A percentile compares a stretch with the other conserved stretches of the same genome.
Conservation (phyloP, 768 basidiomycete species). For the Dictyophora rubrovolvata region DNA sequence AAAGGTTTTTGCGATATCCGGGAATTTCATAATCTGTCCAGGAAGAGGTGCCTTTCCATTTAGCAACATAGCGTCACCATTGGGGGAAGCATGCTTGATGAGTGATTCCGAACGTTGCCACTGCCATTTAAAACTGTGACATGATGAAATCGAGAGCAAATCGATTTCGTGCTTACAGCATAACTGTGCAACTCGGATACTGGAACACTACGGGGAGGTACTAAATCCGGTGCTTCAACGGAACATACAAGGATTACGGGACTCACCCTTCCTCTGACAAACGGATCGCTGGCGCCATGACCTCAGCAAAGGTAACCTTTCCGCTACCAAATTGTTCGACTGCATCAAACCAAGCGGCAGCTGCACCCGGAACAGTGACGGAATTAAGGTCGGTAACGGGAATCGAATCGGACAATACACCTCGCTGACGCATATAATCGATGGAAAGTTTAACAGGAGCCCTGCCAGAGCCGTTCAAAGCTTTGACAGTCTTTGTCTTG, state of each 20-base stretch:
- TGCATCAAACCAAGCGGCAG: conserved; percentile 91
- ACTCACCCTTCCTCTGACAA: conserved; percentile 82
- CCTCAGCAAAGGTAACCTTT: conserved; percentile 51
- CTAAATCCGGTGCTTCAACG: neutral
- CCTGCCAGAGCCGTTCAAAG: conserved; percentile 85
- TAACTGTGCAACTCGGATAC: conserved; percentile 74
- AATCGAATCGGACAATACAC: conserved; percentile 58
- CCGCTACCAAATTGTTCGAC: conserved; percentile 76
- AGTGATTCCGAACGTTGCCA: conserved; percentile 53
- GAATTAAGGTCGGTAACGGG: conserved; percentile 76
- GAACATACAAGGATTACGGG: conserved; percentile 13
- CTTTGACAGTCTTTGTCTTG: conserved; percentile 70
- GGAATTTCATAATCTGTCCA: conserved; percentile 74
- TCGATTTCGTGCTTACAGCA: conserved; percentile 29
- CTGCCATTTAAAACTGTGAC: conserved; percentile 15
- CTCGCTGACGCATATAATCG: conserved; percentile 59
- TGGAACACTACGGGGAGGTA: conserved; percentile 48
- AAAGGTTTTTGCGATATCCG: conserved; percentile 79
- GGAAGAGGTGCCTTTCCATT: conserved; percentile 75
- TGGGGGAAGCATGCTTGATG: conserved; percentile 77
- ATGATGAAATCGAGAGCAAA: conserved; percentile 5
- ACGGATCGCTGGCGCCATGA: conserved; percentile 81
- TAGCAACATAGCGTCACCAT: conserved; percentile 77
- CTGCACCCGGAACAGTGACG: conserved; percentile 93
- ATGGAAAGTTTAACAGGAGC: conserved; percentile 73